Conservation (phyloP, 192 early-diverging fungal species). For the Podila clonocystis region DNA sequence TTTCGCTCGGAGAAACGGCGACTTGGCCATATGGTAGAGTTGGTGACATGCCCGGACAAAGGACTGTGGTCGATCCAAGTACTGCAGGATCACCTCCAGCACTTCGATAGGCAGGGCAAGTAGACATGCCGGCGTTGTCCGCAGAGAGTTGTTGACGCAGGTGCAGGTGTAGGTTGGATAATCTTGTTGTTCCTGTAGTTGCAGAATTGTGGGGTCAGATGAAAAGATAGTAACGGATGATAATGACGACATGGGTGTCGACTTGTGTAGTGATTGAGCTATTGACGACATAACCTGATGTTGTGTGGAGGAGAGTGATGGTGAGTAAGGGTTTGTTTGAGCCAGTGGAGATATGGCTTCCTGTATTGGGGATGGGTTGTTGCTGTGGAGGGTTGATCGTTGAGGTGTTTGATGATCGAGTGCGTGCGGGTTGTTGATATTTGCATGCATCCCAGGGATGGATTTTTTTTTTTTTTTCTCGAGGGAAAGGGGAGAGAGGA, state of each 20-base stretch:
- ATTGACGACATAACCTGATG: background rate
- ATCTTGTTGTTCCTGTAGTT: background rate
- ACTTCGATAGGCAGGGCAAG: slow-evolving; percentile 31
- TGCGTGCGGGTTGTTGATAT: background rate
- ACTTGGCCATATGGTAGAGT: slow-evolving; percentile 17
- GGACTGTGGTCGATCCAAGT: slow-evolving; percentile 8
- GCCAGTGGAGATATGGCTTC: background rate
- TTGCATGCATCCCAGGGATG: too few species aligned
- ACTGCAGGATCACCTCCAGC: slow-evolving; percentile 28
- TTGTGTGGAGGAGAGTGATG: background rate
- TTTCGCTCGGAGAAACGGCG: slow-evolving; percentile 23
- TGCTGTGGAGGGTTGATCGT: background rate
- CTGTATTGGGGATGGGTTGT: background rate
- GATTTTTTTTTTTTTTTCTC: too few species aligned
- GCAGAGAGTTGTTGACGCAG: background rate
- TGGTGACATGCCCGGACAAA: slow-evolving; percentile 25
- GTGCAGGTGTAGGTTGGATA: background rate
- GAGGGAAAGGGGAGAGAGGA: too few species aligned
- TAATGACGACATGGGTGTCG: background rate
- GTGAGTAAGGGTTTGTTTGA: background rate
- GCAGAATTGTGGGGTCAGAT: background rate
- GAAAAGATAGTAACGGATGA: background rate
- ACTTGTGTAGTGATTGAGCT: background rate
- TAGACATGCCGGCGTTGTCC: background rate
- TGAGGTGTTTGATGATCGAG: background rate